Evolutionary conservation across 148 eudicot genomes (phyloP), one percentile per base, ranked within the genome.

Genomic region (Agrostemma githago): DNA sequence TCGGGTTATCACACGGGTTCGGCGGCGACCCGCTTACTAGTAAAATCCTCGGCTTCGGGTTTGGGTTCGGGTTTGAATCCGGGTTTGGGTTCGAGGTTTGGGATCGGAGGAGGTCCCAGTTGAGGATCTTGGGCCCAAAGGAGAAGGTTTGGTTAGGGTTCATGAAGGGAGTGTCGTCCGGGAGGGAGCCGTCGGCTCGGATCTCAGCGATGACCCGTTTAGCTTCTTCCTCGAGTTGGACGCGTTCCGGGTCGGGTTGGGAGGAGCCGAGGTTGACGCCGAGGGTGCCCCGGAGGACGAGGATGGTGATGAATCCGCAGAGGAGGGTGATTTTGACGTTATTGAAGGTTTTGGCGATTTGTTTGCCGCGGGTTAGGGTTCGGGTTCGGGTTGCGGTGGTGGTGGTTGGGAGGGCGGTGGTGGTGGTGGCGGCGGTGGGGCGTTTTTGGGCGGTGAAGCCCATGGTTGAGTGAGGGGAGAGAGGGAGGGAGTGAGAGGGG

Each of bases 1-100:
- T 84, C 7, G 97, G 85, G 72, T 92, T 88, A 74, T 92, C 95
- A 78, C 97, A 92, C 9, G 97, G 97, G n/a, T 66, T 83, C 0
- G 96, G 97, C 0, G 85, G 86, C 0, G 95, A 92, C 63, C 96
- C 95, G 62, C 91, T 92, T 17, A 90, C 88, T 68, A 92, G 73
- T 81, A 92, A 38, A 16, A 88, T 76, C 69, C 88, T 76, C 46
- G 89, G 85, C 62, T 78, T 85, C n/a, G 85, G 85, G 8, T 81
- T 78, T 0, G 83, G 59, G 43, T 70, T 16, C 12, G 43, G 15
- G 86, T 74, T 89, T 92, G 34, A 92, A 6, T 72, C 67, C 20
- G 72, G 63, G 15, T 95, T 76, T 17, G 76, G 75, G 34, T 26
- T n/a, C 58, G 46, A 2, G 5, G 46, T 43, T 26, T 26, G 34